Percentiles rank a stretch among this genome's conserved stretches.
phyloP scores from a whole-genome alignment of 1,284 basidiomycete species.

The Hymenochaete sp. region DNA sequence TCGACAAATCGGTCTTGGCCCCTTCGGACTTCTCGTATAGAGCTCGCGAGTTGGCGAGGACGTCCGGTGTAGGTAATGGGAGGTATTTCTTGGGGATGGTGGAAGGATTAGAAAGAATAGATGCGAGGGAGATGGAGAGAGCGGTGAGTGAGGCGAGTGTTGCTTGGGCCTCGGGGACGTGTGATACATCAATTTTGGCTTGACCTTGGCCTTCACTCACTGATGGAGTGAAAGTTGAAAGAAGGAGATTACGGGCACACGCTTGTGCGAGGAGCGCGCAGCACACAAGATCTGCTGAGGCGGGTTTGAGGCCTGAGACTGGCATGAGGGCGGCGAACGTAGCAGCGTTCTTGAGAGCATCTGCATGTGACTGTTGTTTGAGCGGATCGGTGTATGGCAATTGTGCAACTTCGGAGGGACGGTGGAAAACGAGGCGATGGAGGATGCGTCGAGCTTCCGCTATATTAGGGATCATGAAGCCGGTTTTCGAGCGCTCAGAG shows the following conservation, averaged over 20 bases:
- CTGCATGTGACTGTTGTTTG: not conserved
- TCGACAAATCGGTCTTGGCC: not conserved
- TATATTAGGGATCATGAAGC: conserved; percentile 19
- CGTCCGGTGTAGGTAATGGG: not conserved
- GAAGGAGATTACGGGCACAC: conserved; percentile 10
- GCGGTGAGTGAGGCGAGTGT: not conserved
- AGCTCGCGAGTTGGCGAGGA: not conserved
- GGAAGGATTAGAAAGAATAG: not conserved
- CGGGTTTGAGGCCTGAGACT: conserved; percentile 16
- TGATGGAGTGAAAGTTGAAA: not conserved
- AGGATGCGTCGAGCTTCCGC: conserved; percentile 20
- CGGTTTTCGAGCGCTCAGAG: conserved; percentile 19
- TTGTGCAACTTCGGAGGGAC: not conserved
- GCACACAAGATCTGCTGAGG: conserved; percentile 15
- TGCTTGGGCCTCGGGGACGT: not conserved
- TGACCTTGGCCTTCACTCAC: not conserved
- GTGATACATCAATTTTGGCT: not conserved
- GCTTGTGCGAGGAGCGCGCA: conserved; percentile 18
- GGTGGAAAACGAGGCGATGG: conserved; percentile 13
- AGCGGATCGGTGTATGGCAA: conserved; percentile 1
- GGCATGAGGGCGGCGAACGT: conserved; percentile 19
- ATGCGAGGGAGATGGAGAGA: not conserved
- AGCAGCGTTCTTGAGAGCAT: conserved; percentile 6
- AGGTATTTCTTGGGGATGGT: not conserved
- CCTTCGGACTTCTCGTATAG: not conserved